Base-by-base conservation (phyloP, 148 eudicot genomes). In the Pouteria glomerata region DNA sequence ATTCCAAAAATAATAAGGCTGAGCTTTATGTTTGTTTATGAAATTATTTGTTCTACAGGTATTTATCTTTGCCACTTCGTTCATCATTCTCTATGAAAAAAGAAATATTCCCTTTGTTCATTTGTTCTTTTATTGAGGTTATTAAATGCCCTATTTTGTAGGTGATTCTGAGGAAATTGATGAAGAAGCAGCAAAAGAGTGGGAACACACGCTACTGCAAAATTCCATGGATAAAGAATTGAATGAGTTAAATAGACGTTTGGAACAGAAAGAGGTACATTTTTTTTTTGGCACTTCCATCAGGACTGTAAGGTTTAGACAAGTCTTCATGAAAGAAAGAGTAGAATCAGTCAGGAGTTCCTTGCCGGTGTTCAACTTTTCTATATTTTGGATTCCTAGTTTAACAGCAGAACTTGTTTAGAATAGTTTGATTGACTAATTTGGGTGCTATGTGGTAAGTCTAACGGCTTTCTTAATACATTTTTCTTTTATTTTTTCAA, bases 171-270 rank as follows among this genome's bases (percentile, higher is more conserved):
- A 68, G 71, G 97, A 85, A 55, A 88, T 87, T 50, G 99, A 96
- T 79, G 97, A 96, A 82, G 98, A 91, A 88, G 84, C 85, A 45
- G 90, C 90, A 50, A 96, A 96, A 78, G 99, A 96, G 72, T 92
- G 96, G 99, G 99, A 96, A 80, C 99, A 96, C 78, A 90, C 87
- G 56, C 90, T 92, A 77, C 74, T 92, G 67, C 99, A 92, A 77
- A 86, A 85, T 75, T 88, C 88, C 31, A 90, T 96, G 99, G 99
- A 92, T 80, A 88, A 92, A 82, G 97, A 96, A 61, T 79, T 96
- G 77, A 73, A 74, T 77, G 99, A 96, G 82, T 80, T 96, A 75
- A 96, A 96, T 77, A 84, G 77, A 67, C 96, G 93, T 42, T 81
- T 96, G 71, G 92, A 90, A 82, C 96, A 90, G 83, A 96, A 96